Percentiles rank a stretch among this genome's conserved stretches.
Evolutionary conservation across 495 filamentous ascomycete genomes (phyloP).

Genomic region (Hypomontagnella monticulosa): DNA sequence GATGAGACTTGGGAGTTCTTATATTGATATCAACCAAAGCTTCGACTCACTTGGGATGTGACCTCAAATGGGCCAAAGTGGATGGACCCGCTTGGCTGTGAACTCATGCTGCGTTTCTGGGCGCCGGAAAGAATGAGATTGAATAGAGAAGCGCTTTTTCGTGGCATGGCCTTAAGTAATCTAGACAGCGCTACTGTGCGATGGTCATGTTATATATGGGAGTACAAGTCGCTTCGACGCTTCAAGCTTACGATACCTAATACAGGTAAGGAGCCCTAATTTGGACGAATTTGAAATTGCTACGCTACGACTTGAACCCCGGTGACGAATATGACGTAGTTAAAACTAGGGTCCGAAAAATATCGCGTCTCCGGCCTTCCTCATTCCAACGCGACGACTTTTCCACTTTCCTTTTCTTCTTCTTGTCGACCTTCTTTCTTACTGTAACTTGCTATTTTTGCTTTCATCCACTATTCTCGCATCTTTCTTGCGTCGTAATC

Average conservation of each 20-base stretch:
- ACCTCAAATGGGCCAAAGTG: constrained; percentile 73
- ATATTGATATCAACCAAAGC: background rate
- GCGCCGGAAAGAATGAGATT: constrained; percentile 8
- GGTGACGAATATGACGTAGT: too few species aligned
- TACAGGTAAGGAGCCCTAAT: too few species aligned
- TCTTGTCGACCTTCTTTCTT: too few species aligned
- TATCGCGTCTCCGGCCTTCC: constrained; percentile 9
- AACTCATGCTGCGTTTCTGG: constrained; percentile 31
- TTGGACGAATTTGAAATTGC: too few species aligned
- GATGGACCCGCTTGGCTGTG: constrained; percentile 47
- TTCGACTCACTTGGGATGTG: constrained; percentile 63
- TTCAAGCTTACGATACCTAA: too few species aligned
- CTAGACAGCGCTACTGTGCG: too few species aligned
- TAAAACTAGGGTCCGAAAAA: too few species aligned
- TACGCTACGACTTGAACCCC: too few species aligned
- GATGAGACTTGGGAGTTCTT: background rate
- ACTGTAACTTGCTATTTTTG: constrained; percentile 3
- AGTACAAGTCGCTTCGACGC: too few species aligned
- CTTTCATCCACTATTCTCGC: background rate
- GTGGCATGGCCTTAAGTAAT: too few species aligned
- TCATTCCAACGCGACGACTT: constrained; percentile 13
- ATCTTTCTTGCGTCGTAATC: background rate
- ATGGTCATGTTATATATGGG: too few species aligned
- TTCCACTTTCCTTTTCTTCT: constrained; percentile 14
- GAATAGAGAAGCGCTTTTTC: too few species aligned